These are phyloP conservation scores for Ogataea paraovalis DNA, from an alignment of 805 yeast genomes.

Conservation along the genomic window DNA sequence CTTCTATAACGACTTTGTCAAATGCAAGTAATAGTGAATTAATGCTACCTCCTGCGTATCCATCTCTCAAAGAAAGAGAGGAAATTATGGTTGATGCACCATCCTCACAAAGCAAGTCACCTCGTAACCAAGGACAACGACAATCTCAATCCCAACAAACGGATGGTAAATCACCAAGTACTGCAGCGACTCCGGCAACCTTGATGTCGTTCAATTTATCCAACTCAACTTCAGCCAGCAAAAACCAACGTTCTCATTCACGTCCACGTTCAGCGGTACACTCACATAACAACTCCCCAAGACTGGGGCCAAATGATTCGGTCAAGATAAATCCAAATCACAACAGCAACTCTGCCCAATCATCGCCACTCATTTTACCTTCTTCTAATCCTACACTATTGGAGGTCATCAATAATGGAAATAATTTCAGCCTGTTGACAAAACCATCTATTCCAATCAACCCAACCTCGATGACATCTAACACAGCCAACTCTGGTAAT, in stretches of 20 bases:
- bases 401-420: constrained; percentile 1
- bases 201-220: constrained; percentile 27
- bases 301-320: constrained; percentile 19
- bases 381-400: constrained; percentile 21
- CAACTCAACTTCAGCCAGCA: constrained; percentile 8
- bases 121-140: not conserved
- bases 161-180: not conserved
- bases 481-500: not conserved
- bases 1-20: constrained; percentile 11
- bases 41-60: constrained; percentile 25
- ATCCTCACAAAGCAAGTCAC: not conserved
- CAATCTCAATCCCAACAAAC: constrained; percentile 5
- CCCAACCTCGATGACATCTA: not conserved
- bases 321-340: constrained; percentile 32
- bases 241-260: not conserved
- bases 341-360: constrained; percentile 26
- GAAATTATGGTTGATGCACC: constrained; percentile 1
- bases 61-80: constrained; percentile 7
- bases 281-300: constrained; percentile 15
- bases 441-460: constrained; percentile 1
- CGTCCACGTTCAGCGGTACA: not conserved
- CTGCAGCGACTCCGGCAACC: constrained; percentile 30
- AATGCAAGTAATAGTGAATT: constrained; percentile 14
- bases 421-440: not conserved
- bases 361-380: constrained; percentile 37